These are phyloP conservation scores for Pleodorina starrii DNA, from an alignment of 139 green algal genomes.

Conservation along the genomic window DNA sequence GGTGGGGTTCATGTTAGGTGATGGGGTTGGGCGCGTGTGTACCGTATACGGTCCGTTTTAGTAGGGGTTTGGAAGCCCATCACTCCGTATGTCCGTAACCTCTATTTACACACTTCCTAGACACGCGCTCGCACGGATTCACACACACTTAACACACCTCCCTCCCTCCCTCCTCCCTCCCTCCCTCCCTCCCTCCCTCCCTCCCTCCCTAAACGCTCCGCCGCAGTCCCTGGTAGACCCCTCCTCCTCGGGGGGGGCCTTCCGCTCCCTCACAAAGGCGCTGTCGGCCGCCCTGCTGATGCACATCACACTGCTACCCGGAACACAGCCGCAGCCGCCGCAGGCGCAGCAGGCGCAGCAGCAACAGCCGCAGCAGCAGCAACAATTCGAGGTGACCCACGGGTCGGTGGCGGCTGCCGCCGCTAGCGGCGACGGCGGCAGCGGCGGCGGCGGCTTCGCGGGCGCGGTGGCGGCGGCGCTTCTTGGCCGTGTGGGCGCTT, in stretches of 20 bases:
- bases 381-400: constrained; percentile 13
- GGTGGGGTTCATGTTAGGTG: too few species aligned
- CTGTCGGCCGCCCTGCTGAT: constrained; percentile 61
- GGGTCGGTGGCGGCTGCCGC: constrained; percentile 15
- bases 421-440: constrained; percentile 8
- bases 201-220: background rate
- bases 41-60: too few species aligned
- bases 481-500: constrained; percentile 68
- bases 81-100: too few species aligned
- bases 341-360: constrained; percentile 46
- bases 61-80: too few species aligned
- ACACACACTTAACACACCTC: background rate
- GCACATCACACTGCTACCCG: constrained; percentile 68
- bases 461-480: background rate
- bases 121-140: too few species aligned
- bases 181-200: background rate
- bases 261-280: constrained; percentile 61
- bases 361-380: too few species aligned
- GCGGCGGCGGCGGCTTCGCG: background rate
- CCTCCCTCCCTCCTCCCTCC: background rate
- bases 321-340: constrained; percentile 37
- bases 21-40: too few species aligned
- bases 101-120: too few species aligned
- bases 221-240: constrained; percentile 45
- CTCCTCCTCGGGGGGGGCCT: constrained; percentile 45